phyloP scores from a whole-genome alignment of 768 basidiomycete genomes.

The Naganishia onofrii region DNA sequence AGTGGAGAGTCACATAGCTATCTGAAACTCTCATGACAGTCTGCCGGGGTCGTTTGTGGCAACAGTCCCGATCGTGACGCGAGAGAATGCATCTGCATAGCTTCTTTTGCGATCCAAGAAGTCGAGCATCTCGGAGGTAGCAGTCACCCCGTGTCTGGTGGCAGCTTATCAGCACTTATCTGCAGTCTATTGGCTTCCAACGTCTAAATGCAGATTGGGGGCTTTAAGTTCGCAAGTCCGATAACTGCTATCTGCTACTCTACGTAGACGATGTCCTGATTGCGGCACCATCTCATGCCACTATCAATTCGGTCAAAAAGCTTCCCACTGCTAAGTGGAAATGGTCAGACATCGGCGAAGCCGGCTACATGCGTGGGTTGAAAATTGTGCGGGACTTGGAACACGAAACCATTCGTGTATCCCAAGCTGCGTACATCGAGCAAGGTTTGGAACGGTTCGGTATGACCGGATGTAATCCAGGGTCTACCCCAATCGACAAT shows the following conservation, averaged over 20 bases:
- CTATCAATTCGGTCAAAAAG: slow-evolving; percentile 16
- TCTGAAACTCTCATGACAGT: no score
- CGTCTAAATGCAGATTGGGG: slow-evolving; percentile 36
- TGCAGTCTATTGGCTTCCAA: slow-evolving; percentile 30
- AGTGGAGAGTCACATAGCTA: no score
- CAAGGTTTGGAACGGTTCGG: slow-evolving; percentile 24
- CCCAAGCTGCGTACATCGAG: slow-evolving; percentile 34
- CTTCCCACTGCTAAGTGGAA: slow-evolving; percentile 25
- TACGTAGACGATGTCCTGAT: slow-evolving; percentile 37
- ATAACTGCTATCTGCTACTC: slow-evolving; percentile 27
- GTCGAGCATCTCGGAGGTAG: no score
- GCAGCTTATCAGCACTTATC: slow-evolving; percentile 20
- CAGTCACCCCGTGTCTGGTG: slow-evolving; percentile 19
- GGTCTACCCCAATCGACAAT: slow-evolving; percentile 23
- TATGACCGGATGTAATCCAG: neutral
- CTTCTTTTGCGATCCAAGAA: no score
- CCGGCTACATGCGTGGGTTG: slow-evolving; percentile 30
- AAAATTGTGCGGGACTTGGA: slow-evolving; percentile 25
- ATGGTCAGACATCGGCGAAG: slow-evolving; percentile 30
- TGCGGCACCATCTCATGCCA: slow-evolving; percentile 1
- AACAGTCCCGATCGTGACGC: no score
- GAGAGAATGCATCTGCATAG: no score
- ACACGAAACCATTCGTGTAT: slow-evolving; percentile 15
- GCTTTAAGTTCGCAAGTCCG: slow-evolving; percentile 24
- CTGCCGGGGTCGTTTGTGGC: no score